Evolutionary conservation across 192 early-diverging fungal genomes (phyloP), one percentile per base, ranked within the genome.

Genomic region (Podila epicladia): DNA sequence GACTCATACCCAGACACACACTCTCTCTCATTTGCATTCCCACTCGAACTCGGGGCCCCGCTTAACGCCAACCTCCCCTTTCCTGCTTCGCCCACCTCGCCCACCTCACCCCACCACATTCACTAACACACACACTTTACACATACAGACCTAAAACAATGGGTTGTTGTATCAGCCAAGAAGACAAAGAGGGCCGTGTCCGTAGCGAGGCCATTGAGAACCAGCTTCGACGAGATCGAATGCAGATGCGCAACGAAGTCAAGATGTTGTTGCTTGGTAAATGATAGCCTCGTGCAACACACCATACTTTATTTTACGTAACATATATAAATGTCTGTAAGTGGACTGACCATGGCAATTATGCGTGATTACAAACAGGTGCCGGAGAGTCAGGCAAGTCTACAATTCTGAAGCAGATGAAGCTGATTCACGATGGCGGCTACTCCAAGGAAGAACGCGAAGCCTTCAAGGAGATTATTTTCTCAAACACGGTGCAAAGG

Each of bases 391-490:
- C 97, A 11, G 97, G 97, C 64, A 99, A 99, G 85, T 94, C 92
- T 51, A 99, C 97, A 26, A 96, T 99, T 75, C 86, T 99, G 65
- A 99, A 99, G 84, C 97, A 99, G 82, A 97, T 99, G 96, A 97
- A 96, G 83, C 89, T 99, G 64, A 98, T 99, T 72, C 96, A 99
- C 84, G 97, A 95, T 73, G 93, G 92, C 71, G 97, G 97, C 5
- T 99, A 96, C 86, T 93, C 91, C 61, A 82, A 87, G 33, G 94
- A 97, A 49, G 97, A 99, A 85, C 89, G 93, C 65, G 93, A 95
- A 72, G 93, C 94, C 37, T 98, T 97, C 89, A 95, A 93, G 83
- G 96, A 97, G 82, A 95, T 97, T 69, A 97, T 99, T 72, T 97
- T 96, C 79, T 94, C 92, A 64, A 99, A 99, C 87, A 94, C 94